A percentile compares a stretch with the other conserved stretches of the same genome.
Evolutionary conservation across 345 rosid species (phyloP).

Genomic region (Geranium rotundifolium): DNA sequence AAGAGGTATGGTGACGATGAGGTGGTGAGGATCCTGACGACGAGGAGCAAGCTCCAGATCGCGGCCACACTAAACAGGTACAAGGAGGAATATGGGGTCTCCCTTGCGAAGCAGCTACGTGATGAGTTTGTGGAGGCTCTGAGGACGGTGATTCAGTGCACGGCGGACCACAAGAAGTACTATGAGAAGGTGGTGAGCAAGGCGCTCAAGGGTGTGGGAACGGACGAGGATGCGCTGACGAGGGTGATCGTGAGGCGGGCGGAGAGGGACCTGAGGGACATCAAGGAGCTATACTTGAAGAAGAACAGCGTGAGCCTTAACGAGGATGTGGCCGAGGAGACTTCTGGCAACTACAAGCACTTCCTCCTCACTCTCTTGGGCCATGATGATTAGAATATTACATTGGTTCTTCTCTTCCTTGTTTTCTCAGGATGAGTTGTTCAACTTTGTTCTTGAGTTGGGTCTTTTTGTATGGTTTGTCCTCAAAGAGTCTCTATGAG

Average conservation of each 20-base stretch:
- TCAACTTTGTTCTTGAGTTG: too few species aligned
- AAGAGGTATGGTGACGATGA: neutral
- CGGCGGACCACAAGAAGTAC: neutral
- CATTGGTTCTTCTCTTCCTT: too few species aligned
- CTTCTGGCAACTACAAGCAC: slow-evolving; percentile 20
- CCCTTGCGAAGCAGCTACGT: neutral
- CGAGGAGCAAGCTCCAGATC: neutral
- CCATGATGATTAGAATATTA: neutral
- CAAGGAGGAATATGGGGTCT: neutral
- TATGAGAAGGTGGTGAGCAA: slow-evolving; percentile 2
- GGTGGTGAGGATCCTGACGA: neutral
- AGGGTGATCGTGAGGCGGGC: slow-evolving; percentile 21
- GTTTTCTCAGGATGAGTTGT: too few species aligned
- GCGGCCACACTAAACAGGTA: neutral
- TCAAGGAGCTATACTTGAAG: slow-evolving; percentile 15
- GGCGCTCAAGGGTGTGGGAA: slow-evolving; percentile 16
- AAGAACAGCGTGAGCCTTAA: slow-evolving; percentile 12
- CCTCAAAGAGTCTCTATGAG: too few species aligned
- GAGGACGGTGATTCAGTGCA: neutral
- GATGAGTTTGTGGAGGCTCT: neutral
- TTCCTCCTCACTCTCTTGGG: slow-evolving; percentile 24
- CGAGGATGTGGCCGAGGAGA: slow-evolving; percentile 15
- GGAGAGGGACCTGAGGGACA: slow-evolving; percentile 17
- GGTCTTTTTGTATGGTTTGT: too few species aligned
- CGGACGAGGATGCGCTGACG: slow-evolving; percentile 24